Evolutionary conservation across 164 flowering plant species (phyloP).

Genomic region (Aristolochia fimbriata): DNA sequence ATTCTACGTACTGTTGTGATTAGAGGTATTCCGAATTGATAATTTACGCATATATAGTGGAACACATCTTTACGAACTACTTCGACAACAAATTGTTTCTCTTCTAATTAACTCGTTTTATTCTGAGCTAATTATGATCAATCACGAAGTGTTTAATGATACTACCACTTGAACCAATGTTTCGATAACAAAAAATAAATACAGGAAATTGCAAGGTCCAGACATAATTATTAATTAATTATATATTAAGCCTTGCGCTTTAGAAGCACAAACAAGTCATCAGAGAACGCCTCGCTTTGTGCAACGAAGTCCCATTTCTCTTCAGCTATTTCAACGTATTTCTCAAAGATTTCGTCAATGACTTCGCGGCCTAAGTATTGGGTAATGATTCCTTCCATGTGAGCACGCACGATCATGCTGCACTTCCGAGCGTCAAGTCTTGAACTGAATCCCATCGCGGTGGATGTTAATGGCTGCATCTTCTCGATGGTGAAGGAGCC

Average conservation of each 20-base stretch:
- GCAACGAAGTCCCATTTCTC: not conserved
- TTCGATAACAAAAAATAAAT: too few species aligned
- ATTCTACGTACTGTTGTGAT: too few species aligned
- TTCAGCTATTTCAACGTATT: slow-evolving; percentile 4
- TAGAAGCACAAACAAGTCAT: not conserved
- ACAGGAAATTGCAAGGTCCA: too few species aligned
- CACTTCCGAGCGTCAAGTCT: not conserved
- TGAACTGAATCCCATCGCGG: not conserved
- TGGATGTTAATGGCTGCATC: not conserved
- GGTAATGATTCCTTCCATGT: slow-evolving; percentile 17
- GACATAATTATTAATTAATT: too few species aligned
- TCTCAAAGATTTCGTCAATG: slow-evolving; percentile 21
- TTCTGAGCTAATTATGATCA: too few species aligned
- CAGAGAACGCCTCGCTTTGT: not conserved
- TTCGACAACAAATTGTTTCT: too few species aligned
- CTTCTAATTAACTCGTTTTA: too few species aligned
- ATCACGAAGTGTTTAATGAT: too few species aligned
- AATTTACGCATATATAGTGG: too few species aligned
- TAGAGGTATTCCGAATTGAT: too few species aligned
- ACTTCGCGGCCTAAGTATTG: slow-evolving; percentile 35
- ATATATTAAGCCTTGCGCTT: not conserved
- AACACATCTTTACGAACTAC: too few species aligned
- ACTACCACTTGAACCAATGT: too few species aligned
- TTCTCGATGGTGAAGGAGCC: slow-evolving; percentile 12
- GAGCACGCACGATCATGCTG: not conserved